Percentiles rank a stretch among this genome's conserved stretches.
These are phyloP conservation scores for Leccinum longicurvipes DNA, from an alignment of 768 basidiomycete species.

Conservation along the genomic window DNA sequence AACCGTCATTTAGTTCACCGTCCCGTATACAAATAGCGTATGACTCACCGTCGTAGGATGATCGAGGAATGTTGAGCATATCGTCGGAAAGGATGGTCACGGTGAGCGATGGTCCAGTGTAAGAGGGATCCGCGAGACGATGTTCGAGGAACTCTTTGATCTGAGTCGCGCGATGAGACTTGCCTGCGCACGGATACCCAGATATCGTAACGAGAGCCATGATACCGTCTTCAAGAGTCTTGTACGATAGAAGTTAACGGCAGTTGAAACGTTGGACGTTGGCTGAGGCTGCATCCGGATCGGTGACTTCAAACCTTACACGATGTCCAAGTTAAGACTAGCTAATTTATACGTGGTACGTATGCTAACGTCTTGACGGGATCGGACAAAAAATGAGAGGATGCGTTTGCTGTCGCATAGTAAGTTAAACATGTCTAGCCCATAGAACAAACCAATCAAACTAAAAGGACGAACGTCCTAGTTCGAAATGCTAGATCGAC, in stretches of 20 bases:
- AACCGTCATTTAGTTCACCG: not conserved
- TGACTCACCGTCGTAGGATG: slow-evolving; percentile 68
- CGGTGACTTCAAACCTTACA: not conserved
- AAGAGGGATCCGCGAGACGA: slow-evolving; percentile 46
- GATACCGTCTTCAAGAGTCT: not conserved
- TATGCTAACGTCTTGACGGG: not conserved
- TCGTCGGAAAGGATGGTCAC: slow-evolving; percentile 70
- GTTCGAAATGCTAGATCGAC: not conserved
- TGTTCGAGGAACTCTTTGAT: slow-evolving; percentile 55
- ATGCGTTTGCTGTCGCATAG: not conserved
- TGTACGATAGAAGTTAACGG: not conserved
- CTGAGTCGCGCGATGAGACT: slow-evolving; percentile 68
- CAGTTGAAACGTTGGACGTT: not conserved
- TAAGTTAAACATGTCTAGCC: not conserved
- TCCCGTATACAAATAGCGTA: not conserved
- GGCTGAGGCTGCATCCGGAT: not conserved
- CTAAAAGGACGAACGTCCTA: not conserved
- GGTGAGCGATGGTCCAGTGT: slow-evolving; percentile 49
- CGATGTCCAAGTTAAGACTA: not conserved
- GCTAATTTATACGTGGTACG: not conserved
- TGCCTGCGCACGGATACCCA: slow-evolving; percentile 87
- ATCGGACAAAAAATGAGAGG: too few relatives aligned
- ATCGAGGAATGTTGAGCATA: slow-evolving; percentile 55
- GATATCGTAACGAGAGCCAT: slow-evolving; percentile 95
- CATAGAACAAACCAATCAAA: not conserved